These are phyloP conservation scores for Nothophytophthora sp. DNA, from an alignment of 352 stramenopile species.

Conservation along the genomic window DNA sequence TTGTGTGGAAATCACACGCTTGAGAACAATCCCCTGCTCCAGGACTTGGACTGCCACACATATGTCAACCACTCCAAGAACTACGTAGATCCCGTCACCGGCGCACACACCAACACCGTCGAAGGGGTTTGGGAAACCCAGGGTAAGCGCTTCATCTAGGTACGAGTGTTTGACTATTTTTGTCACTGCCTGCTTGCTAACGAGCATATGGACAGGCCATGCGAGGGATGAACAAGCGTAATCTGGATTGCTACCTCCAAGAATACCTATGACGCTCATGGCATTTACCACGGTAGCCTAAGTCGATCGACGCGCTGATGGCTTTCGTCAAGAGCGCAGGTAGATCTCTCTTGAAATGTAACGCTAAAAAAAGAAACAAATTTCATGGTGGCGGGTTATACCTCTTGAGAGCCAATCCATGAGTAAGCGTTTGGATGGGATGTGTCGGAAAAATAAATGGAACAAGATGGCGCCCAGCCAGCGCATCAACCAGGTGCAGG, in stretches of 20 bases:
- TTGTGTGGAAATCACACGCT: conserved; percentile 18
- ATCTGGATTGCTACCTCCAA: conserved; percentile 12
- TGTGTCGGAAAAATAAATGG: too few relatives aligned
- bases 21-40: conserved; percentile 10
- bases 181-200: background rate
- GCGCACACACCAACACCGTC: conserved; percentile 22
- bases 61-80: conserved; percentile 24
- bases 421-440: too few relatives aligned
- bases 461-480: too few relatives aligned
- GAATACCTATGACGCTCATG: conserved; percentile 14
- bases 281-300: too few relatives aligned
- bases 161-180: background rate
- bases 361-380: too few relatives aligned
- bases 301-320: too few relatives aligned
- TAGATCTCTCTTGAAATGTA: too few relatives aligned
- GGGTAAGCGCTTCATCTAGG: conserved; percentile 16
- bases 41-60: conserved; percentile 10
- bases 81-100: conserved; percentile 15
- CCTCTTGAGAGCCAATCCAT: too few relatives aligned
- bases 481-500: too few relatives aligned
- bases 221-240: conserved; percentile 11
- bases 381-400: too few relatives aligned
- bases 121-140: conserved; percentile 18
- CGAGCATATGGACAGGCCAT: background rate
- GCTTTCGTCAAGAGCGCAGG: too few relatives aligned